Conservation (phyloP, 108 stramenopile species). For the Cyclotella baltica region DNA sequence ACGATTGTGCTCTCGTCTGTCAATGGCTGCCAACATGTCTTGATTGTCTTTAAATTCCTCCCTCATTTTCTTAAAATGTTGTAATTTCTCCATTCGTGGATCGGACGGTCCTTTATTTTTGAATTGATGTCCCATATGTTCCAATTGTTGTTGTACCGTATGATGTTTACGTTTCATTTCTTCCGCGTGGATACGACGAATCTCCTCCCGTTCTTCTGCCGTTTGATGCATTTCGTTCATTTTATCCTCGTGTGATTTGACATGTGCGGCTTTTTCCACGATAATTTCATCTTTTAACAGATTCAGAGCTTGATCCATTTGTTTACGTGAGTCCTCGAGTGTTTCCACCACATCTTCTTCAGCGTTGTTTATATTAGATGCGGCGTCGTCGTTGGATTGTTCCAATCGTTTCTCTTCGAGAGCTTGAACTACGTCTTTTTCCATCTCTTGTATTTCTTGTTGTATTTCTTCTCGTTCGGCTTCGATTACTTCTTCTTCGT, state of each 20-base stretch:
- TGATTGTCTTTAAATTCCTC: constrained; percentile 16
- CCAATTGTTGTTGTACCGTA: not conserved
- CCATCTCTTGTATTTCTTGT: constrained; percentile 27
- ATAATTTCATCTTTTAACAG: constrained; percentile 40
- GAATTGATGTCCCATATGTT: constrained; percentile 15
- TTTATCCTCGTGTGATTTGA: constrained; percentile 18
- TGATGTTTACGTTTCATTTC: not conserved
- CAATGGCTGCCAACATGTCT: not conserved
- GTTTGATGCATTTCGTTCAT: constrained; percentile 37
- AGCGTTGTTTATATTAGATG: constrained; percentile 25
- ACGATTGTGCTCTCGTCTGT: not conserved
- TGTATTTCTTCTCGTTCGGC: constrained; percentile 32
- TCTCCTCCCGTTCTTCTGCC: not conserved
- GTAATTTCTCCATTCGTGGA: constrained; percentile 15
- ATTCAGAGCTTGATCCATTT: constrained; percentile 45
- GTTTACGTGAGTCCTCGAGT: constrained; percentile 19
- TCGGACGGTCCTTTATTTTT: constrained; percentile 12
- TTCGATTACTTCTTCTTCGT: constrained; percentile 42
- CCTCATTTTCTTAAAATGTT: constrained; percentile 23
- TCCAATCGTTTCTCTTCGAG: constrained; percentile 46
- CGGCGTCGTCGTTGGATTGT: constrained; percentile 9
- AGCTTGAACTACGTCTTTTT: constrained; percentile 39
- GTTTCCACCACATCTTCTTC: constrained; percentile 40
- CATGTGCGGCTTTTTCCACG: constrained; percentile 12
- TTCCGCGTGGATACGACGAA: not conserved